phyloP scores from a whole-genome alignment of 2,329 filamentous ascomycete genomes.

The Scedosporium minutisporum region DNA sequence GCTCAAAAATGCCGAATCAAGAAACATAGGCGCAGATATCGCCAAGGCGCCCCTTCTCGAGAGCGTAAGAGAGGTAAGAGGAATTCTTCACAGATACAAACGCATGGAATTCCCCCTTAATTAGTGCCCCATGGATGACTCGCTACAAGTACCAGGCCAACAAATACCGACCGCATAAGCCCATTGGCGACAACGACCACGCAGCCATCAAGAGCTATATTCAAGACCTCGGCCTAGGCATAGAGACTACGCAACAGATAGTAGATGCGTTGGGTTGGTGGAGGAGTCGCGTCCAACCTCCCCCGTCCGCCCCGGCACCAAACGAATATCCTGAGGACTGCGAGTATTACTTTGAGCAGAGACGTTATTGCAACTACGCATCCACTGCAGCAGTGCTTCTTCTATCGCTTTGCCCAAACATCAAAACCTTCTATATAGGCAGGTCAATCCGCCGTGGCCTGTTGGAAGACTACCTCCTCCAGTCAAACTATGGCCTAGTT shows the following conservation, averaged over 20 bases:
- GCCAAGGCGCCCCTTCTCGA: too few relatives aligned
- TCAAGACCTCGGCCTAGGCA: background rate
- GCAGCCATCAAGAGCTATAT: background rate
- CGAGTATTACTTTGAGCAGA: background rate
- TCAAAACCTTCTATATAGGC: background rate
- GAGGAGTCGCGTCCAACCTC: background rate
- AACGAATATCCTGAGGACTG: background rate
- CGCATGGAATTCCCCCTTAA: background rate
- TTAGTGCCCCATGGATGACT: background rate
- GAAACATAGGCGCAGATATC: too few relatives aligned
- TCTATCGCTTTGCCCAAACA: background rate
- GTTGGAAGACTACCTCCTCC: slow-evolving; percentile 2
- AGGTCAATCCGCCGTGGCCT: background rate
- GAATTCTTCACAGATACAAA: background rate
- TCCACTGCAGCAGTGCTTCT: background rate
- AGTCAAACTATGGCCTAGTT: slow-evolving; percentile 7
- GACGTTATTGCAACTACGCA: background rate
- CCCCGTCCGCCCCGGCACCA: background rate
- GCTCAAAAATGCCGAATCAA: too few relatives aligned
- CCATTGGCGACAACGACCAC: background rate
- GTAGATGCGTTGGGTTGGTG: background rate
- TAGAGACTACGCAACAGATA: background rate
- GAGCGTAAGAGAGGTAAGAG: background rate
- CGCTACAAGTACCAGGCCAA: background rate
- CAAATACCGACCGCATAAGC: background rate